phyloP scores from a whole-genome alignment of 2,329 filamentous ascomycete species.

The Fusarium mangiferae region DNA sequence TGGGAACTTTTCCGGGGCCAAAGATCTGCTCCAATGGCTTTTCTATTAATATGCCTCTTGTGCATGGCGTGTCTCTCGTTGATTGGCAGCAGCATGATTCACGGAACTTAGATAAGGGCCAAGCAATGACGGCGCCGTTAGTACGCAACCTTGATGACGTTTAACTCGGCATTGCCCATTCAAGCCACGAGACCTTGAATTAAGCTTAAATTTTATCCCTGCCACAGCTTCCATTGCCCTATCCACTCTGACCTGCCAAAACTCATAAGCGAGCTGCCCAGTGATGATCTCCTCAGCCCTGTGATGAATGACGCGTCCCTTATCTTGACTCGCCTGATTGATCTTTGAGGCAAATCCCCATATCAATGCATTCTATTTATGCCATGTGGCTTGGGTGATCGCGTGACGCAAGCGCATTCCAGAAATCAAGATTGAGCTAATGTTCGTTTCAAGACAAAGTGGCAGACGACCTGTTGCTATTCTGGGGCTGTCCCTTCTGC shows the following conservation, averaged over 20 bases:
- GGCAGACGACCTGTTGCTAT: slow-evolving; percentile 41
- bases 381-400: slow-evolving; percentile 12
- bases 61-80: neutral
- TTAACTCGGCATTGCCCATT: neutral
- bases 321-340: neutral
- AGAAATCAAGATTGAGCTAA: neutral
- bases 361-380: neutral
- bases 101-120: slow-evolving; percentile 1
- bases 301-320: slow-evolving; percentile 22
- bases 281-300: slow-evolving; percentile 3
- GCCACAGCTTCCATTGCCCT: neutral
- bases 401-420: slow-evolving; percentile 11
- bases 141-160: neutral
- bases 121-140: slow-evolving; percentile 3
- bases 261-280: neutral
- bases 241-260: neutral
- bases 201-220: slow-evolving; percentile 11
- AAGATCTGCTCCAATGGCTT: neutral
- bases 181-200: neutral
- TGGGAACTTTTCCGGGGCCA: neutral
- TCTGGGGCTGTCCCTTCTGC: neutral
- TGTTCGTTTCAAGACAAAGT: neutral
- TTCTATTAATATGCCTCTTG: slow-evolving; percentile 14
- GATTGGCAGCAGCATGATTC: slow-evolving; percentile 1
- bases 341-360: too few relatives aligned